phyloP scores from a whole-genome alignment of 202 grass and related monocot species.

The Zoysia matrella region DNA sequence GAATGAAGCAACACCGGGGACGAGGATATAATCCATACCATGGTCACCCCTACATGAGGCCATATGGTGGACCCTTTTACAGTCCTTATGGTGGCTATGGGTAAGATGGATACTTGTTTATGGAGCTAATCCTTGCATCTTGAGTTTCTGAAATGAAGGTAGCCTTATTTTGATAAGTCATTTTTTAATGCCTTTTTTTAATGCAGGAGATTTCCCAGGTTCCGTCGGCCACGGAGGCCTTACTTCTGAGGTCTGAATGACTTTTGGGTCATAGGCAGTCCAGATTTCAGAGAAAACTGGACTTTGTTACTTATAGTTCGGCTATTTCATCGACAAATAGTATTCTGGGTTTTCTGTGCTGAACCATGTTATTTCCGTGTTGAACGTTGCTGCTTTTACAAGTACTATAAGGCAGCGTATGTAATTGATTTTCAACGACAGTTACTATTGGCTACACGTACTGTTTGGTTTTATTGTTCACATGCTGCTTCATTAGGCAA shows the following conservation, averaged over 20 bases:
- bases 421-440: conserved; percentile 9
- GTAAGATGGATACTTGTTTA: conserved; percentile 41
- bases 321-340: conserved; percentile 28
- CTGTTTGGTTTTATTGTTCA: too few species aligned
- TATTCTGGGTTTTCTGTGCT: neutral
- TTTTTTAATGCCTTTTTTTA: conserved; percentile 10
- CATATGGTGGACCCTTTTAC: too few species aligned
- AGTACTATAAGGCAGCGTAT: neutral
- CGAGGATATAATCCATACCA: conserved; percentile 55
- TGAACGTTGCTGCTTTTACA: conserved; percentile 10
- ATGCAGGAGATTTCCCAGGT: conserved; percentile 73
- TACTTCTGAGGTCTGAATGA: conserved; percentile 56
- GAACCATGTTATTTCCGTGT: conserved; percentile 11
- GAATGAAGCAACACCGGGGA: conserved; percentile 67
- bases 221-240: conserved; percentile 72
- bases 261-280: neutral
- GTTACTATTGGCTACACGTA: neutral
- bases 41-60: too few species aligned
- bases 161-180: neutral
- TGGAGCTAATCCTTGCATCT: neutral
- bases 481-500: too few species aligned
- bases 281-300: conserved; percentile 27
- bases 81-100: conserved; percentile 56
- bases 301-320: neutral
- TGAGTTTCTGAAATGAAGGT: neutral